phyloP scores from a whole-genome alignment of 768 basidiomycete species.

The Chalciporus piperatus region DNA sequence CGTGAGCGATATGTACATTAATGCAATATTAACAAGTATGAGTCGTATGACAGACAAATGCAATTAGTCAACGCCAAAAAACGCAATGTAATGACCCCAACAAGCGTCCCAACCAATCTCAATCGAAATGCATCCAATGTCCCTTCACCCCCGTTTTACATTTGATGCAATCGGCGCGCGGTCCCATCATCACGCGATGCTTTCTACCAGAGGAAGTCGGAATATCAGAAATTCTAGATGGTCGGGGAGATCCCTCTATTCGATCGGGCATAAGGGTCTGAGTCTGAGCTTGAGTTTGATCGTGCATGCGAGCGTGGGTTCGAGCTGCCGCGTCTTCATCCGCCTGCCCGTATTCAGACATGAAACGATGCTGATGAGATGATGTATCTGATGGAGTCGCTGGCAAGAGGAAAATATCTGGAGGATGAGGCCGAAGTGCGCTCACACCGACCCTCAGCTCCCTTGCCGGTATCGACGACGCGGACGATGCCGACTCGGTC shows the following conservation, averaged over 20 bases:
- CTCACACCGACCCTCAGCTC: not conserved
- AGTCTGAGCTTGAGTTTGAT: not conserved
- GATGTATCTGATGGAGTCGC: slow-evolving; percentile 24
- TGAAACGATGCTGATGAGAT: slow-evolving; percentile 13
- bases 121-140: slow-evolving; percentile 69
- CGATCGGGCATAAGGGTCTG: slow-evolving; percentile 13
- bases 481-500: slow-evolving; percentile 17
- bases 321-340: not conserved
- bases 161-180: slow-evolving; percentile 64
- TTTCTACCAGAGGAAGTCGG: slow-evolving; percentile 28
- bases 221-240: slow-evolving; percentile 10
- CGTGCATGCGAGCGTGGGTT: slow-evolving; percentile 4
- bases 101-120: slow-evolving; percentile 2
- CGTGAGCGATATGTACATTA: slow-evolving; percentile 3
- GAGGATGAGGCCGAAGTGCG: slow-evolving; percentile 12
- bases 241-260: slow-evolving; percentile 14
- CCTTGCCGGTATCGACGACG: slow-evolving; percentile 6
- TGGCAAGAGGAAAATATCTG: slow-evolving; percentile 29
- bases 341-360: slow-evolving; percentile 1
- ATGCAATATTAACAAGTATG: slow-evolving; percentile 7
- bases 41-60: not conserved
- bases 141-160: slow-evolving; percentile 65
- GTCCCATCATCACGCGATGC: slow-evolving; percentile 67
- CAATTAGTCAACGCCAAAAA: not conserved
- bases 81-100: not conserved